Conservation (phyloP, 768 basidiomycete species). For the Cantharellus cinnabarinus region DNA sequence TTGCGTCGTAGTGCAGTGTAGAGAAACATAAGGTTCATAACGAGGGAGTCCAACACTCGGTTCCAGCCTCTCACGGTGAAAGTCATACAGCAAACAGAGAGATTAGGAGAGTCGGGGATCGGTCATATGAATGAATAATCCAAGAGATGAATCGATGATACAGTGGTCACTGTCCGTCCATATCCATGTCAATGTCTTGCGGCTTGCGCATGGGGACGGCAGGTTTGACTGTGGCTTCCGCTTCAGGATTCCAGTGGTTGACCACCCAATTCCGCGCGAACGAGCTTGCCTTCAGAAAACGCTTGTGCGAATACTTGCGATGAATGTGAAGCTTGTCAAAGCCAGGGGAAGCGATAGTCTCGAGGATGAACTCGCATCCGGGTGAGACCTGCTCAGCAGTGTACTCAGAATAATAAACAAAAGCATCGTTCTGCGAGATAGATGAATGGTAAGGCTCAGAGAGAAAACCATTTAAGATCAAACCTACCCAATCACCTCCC, state of each 20-base stretch:
- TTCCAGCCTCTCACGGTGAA: too few relatives aligned
- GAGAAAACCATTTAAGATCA: not conserved
- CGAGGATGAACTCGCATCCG: constrained; percentile 64
- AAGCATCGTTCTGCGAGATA: constrained; percentile 52
- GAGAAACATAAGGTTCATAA: too few relatives aligned
- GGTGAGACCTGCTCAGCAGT: constrained; percentile 72
- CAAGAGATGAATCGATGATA: too few relatives aligned
- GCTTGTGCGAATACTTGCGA: constrained; percentile 95
- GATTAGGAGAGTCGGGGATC: too few relatives aligned
- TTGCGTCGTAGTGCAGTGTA: too few relatives aligned
- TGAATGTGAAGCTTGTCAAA: constrained; percentile 76
- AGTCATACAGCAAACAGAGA: too few relatives aligned
- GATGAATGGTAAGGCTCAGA: not conserved
- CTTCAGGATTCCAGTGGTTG: not conserved
- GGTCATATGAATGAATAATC: too few relatives aligned
- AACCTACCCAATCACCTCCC: constrained; percentile 85
- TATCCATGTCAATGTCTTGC: too few relatives aligned
- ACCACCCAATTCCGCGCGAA: constrained; percentile 7
- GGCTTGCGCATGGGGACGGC: too few relatives aligned
- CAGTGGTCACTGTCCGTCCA: too few relatives aligned
- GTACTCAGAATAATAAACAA: constrained; percentile 82
- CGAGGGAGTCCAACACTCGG: too few relatives aligned
- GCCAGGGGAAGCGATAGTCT: constrained; percentile 57
- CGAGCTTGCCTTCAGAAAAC: constrained; percentile 63
- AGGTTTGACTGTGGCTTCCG: not conserved